Percentiles rank a stretch among this genome's conserved stretches.
These are phyloP conservation scores for Sechiopsis laciniata DNA, from an alignment of 306 rosid genomes.

Conservation along the genomic window DNA sequence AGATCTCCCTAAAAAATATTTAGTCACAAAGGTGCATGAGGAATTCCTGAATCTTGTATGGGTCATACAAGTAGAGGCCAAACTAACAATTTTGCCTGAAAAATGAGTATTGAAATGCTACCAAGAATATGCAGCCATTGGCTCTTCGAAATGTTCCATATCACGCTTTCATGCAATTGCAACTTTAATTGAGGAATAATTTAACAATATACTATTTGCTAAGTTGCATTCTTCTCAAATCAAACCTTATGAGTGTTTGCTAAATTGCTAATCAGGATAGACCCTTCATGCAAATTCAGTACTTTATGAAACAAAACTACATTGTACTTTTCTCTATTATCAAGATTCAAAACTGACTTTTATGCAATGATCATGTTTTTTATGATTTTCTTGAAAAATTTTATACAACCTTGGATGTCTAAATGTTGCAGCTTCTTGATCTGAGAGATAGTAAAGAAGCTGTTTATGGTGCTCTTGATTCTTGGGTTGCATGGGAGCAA, in stretches of 20 bases:
- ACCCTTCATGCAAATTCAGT: not conserved
- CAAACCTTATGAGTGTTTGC: not conserved
- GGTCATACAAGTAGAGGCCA: not conserved
- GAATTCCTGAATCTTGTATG: not conserved
- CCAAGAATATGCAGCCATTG: not conserved
- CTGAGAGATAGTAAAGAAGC: slow-evolving; percentile 70
- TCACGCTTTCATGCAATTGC: not conserved
- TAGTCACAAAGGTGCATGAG: not conserved
- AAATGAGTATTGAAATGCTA: not conserved
- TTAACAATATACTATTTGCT: not conserved
- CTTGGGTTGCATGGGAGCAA: slow-evolving; percentile 92
- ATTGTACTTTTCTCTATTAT: not conserved
- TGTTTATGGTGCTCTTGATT: slow-evolving; percentile 80
- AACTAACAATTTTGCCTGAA: not conserved
- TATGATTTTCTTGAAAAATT: not conserved
- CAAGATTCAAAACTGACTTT: not conserved
- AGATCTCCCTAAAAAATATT: too few relatives aligned
- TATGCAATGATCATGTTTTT: not conserved
- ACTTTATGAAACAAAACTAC: not conserved
- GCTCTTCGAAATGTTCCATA: not conserved
- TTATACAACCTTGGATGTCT: not conserved
- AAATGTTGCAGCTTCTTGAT: slow-evolving; percentile 57
- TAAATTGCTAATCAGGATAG: not conserved
- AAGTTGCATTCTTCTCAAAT: not conserved
- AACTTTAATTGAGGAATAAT: not conserved